A percentile compares a stretch with the other conserved stretches of the same genome.
Conservation (phyloP, 2,329 filamentous ascomycete genomes). For the Diaporthe vexans region DNA sequence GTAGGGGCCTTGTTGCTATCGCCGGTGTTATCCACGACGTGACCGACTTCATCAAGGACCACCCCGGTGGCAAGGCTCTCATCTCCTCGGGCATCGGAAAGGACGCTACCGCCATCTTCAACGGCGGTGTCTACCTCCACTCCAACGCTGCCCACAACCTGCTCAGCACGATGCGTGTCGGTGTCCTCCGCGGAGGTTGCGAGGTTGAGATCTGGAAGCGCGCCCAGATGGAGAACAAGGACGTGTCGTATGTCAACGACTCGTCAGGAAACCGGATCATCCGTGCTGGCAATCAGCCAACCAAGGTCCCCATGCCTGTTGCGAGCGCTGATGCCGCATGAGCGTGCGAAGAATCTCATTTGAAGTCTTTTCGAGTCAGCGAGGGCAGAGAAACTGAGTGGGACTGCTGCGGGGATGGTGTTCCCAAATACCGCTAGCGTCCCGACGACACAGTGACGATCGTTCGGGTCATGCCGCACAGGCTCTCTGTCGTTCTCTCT, state of each 20-base stretch:
- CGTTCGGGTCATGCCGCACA: slow-evolving; percentile 6
- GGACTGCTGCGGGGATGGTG: slow-evolving; percentile 19
- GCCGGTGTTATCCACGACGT: slow-evolving; percentile 91
- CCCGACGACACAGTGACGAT: not conserved
- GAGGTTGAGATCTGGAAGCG: slow-evolving; percentile 96
- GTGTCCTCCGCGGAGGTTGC: slow-evolving; percentile 87
- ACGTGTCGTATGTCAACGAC: slow-evolving; percentile 84
- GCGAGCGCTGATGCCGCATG: slow-evolving; percentile 88
- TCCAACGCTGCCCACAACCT: slow-evolving; percentile 92
- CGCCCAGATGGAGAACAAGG: slow-evolving; percentile 86
- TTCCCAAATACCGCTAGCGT: not conserved
- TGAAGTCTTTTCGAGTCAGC: slow-evolving; percentile 8
- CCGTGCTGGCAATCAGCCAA: slow-evolving; percentile 87
- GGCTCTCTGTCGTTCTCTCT: not conserved
- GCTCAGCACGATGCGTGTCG: slow-evolving; percentile 88
- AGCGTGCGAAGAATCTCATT: slow-evolving; percentile 40
- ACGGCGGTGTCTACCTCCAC: slow-evolving; percentile 91
- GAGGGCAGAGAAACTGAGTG: not conserved
- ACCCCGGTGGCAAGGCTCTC: slow-evolving; percentile 91
- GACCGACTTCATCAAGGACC: slow-evolving; percentile 86
- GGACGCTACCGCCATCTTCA: slow-evolving; percentile 92
- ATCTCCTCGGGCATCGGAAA: slow-evolving; percentile 87
- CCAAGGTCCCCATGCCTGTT: slow-evolving; percentile 84
- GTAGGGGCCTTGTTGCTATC: slow-evolving; percentile 81
- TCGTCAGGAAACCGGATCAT: slow-evolving; percentile 85